Evolutionary conservation across 2,329 filamentous ascomycete species (phyloP).

Genomic region (Sporothrix phasma): DNA sequence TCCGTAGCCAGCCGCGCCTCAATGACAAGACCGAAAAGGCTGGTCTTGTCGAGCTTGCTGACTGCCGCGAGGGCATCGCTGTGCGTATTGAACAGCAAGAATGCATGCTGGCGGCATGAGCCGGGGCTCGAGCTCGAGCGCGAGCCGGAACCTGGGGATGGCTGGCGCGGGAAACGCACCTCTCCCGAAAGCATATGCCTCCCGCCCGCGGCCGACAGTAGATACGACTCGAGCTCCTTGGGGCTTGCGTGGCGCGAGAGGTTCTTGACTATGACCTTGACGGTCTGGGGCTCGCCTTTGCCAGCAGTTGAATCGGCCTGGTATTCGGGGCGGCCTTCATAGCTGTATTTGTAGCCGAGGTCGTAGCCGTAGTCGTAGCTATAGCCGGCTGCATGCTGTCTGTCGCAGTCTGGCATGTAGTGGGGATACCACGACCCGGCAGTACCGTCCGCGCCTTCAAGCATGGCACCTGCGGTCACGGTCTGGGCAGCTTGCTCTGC

Average conservation of each 20-base stretch:
- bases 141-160: too few species aligned
- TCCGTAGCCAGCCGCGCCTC: conserved; percentile 15
- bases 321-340: neutral
- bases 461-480: neutral
- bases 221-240: conserved; percentile 6
- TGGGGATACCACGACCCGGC: neutral
- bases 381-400: neutral
- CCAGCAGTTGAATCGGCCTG: neutral
- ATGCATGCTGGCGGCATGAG: conserved; percentile 8
- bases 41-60: neutral
- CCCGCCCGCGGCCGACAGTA: conserved; percentile 7
- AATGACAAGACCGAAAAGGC: neutral
- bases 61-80: conserved; percentile 7
- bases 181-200: conserved; percentile 10
- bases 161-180: conserved; percentile 11
- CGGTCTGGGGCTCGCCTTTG: neutral
- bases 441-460: neutral
- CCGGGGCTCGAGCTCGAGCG: neutral
- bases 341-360: neutral
- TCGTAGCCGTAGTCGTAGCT: neutral
- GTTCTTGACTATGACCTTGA: conserved; percentile 16
- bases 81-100: conserved; percentile 11
- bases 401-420: neutral
- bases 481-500: neutral
- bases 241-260: conserved; percentile 13